Evolutionary conservation across 2,329 filamentous ascomycete species (phyloP).

Genomic region (Peltaster fructicola): DNA sequence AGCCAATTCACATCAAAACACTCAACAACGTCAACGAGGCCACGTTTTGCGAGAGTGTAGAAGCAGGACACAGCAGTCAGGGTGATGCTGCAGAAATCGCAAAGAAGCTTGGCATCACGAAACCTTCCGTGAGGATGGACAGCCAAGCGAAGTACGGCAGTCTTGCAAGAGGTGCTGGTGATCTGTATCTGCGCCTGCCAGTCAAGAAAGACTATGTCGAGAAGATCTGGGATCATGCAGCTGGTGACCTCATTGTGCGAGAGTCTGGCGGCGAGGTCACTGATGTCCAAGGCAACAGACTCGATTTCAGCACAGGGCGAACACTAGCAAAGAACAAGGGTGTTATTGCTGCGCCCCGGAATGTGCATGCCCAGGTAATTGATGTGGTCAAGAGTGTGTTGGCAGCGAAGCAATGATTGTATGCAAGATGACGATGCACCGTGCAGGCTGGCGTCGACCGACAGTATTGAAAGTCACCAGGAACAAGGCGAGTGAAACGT

Average conservation of each 20-base stretch:
- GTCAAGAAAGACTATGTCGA: slow-evolving; percentile 79
- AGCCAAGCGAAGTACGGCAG: slow-evolving; percentile 96
- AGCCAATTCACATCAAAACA: slow-evolving; percentile 62
- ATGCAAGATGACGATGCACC: no score
- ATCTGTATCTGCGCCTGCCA: slow-evolving; percentile 83
- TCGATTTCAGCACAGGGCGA: slow-evolving; percentile 75
- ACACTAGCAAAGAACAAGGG: slow-evolving; percentile 85
- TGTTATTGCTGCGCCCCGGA: slow-evolving; percentile 69
- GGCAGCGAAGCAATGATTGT: no score
- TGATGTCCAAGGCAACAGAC: slow-evolving; percentile 64
- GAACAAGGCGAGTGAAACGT: no score
- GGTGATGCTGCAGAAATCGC: slow-evolving; percentile 76
- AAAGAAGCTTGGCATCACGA: slow-evolving; percentile 67
- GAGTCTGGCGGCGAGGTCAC: slow-evolving; percentile 88
- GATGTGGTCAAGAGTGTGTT: slow-evolving; percentile 69
- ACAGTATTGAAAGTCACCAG: no score
- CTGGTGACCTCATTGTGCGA: slow-evolving; percentile 80
- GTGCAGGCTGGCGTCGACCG: no score
- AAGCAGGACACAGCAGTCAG: slow-evolving; percentile 82
- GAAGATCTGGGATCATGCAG: slow-evolving; percentile 99
- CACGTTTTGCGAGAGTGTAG: slow-evolving; percentile 92
- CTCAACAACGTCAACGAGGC: slow-evolving; percentile 58
- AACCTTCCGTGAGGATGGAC: slow-evolving; percentile 86
- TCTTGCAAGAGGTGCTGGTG: slow-evolving; percentile 82
- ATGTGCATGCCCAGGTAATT: slow-evolving; percentile 59